These are phyloP conservation scores for Falciphora oryzae DNA, from an alignment of 2,329 filamentous ascomycete species.

Conservation along the genomic window DNA sequence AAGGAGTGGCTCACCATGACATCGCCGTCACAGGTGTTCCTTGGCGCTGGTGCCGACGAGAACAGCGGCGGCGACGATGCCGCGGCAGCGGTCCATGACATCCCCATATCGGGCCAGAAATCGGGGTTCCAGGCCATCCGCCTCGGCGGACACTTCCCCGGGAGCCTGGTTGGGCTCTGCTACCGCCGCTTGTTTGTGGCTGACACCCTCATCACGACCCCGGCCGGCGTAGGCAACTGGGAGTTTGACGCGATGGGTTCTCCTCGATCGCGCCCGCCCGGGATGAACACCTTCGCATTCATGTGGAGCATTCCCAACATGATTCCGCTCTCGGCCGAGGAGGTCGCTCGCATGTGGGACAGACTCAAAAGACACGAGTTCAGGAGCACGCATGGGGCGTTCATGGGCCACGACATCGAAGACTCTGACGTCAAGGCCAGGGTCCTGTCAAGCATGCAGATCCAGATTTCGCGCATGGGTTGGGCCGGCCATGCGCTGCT, in stretches of 20 bases:
- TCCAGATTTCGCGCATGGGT: slow-evolving; percentile 54
- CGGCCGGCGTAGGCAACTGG: slow-evolving; percentile 47
- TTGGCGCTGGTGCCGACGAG: slow-evolving; percentile 24
- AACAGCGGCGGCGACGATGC: slow-evolving; percentile 32
- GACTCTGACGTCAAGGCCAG: slow-evolving; percentile 52
- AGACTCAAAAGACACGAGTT: slow-evolving; percentile 58
- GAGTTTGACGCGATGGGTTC: slow-evolving; percentile 33
- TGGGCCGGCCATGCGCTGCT: slow-evolving; percentile 31
- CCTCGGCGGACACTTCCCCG: slow-evolving; percentile 74
- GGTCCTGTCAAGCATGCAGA: slow-evolving; percentile 71
- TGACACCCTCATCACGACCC: slow-evolving; percentile 70
- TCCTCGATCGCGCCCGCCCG: slow-evolving; percentile 31
- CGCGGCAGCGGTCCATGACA: slow-evolving; percentile 11
- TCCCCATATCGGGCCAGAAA: slow-evolving; percentile 27
- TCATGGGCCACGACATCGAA: slow-evolving; percentile 57
- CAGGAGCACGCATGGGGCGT: slow-evolving; percentile 60
- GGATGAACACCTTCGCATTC: slow-evolving; percentile 56
- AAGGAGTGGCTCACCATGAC: slow-evolving; percentile 52
- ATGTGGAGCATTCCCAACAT: slow-evolving; percentile 73
- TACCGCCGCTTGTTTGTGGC: slow-evolving; percentile 61
- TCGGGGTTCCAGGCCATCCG: slow-evolving; percentile 55
- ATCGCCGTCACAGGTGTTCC: slow-evolving; percentile 38
- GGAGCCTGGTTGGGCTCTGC: slow-evolving; percentile 62
- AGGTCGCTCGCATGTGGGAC: slow-evolving; percentile 65
- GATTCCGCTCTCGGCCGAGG: slow-evolving; percentile 63